Evolutionary conservation across 108 stramenopile species (phyloP).

Genomic region (Skeletonema menzelii): DNA sequence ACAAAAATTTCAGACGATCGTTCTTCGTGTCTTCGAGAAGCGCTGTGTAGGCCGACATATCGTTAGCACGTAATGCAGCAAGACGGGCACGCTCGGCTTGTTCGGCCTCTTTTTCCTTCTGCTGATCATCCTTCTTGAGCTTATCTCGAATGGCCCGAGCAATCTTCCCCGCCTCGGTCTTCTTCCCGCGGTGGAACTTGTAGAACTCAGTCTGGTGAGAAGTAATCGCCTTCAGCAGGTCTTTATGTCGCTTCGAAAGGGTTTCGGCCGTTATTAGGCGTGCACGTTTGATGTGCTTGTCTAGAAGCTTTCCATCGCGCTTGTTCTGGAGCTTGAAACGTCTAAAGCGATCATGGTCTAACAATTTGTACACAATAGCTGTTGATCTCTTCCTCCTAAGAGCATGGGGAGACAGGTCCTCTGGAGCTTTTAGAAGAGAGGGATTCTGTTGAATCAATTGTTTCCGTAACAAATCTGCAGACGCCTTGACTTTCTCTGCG

Average conservation of each 20-base stretch:
- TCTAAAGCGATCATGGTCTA: slow-evolving; percentile 65
- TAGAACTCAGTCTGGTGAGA: slow-evolving; percentile 75
- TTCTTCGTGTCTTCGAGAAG: slow-evolving; percentile 84
- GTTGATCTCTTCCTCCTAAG: slow-evolving; percentile 20
- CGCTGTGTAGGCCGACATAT: slow-evolving; percentile 86
- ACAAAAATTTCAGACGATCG: slow-evolving; percentile 80
- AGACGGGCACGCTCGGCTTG: slow-evolving; percentile 74
- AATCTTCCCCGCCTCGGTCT: slow-evolving; percentile 54
- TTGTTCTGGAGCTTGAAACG: slow-evolving; percentile 81
- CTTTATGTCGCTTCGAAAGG: slow-evolving; percentile 73
- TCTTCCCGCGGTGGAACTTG: slow-evolving; percentile 71
- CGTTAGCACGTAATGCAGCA: slow-evolving; percentile 83
- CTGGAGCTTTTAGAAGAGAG: slow-evolving; percentile 2
- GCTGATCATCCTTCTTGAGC: slow-evolving; percentile 64
- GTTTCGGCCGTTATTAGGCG: slow-evolving; percentile 64
- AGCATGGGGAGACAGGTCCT: slow-evolving; percentile 5
- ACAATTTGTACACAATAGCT: slow-evolving; percentile 30
- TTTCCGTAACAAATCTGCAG: slow-evolving; percentile 26
- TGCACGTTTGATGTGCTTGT: slow-evolving; percentile 68
- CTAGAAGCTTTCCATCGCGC: slow-evolving; percentile 68
- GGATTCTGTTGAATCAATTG: slow-evolving; percentile 19
- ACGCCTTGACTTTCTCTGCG: slow-evolving; percentile 5
- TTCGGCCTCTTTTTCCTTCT: slow-evolving; percentile 75
- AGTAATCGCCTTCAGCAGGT: slow-evolving; percentile 62
- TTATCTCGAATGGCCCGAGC: slow-evolving; percentile 71